Conservation (phyloP, 371 early-diverging fungal genomes). For the Vairimorpha necatrix region DNA sequence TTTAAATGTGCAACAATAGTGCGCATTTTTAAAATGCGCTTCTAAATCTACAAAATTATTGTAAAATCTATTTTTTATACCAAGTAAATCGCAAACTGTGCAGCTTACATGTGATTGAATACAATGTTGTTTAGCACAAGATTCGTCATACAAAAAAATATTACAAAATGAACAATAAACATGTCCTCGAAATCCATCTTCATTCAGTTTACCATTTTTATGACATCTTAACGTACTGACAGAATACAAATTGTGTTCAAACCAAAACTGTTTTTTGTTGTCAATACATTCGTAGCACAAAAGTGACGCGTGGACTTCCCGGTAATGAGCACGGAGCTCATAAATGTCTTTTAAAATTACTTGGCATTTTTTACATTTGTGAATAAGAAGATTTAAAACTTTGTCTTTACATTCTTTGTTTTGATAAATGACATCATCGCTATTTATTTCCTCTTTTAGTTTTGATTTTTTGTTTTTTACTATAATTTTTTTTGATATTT, state of each 20-base stretch:
- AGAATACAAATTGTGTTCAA: constrained; percentile 53
- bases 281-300: constrained; percentile 59
- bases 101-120: constrained; percentile 58
- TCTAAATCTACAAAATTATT: constrained; percentile 59
- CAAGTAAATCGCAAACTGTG: constrained; percentile 58
- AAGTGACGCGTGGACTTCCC: constrained; percentile 39
- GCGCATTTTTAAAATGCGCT: constrained; percentile 57
- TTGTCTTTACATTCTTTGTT: constrained; percentile 31
- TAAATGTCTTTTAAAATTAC: constrained; percentile 32
- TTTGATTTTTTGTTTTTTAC: constrained; percentile 2
- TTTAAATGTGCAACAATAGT: constrained; percentile 58
- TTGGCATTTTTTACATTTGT: constrained; percentile 54
- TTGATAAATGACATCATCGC: constrained; percentile 5
- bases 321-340: constrained; percentile 53
- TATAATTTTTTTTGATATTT: background rate
- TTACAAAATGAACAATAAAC: constrained; percentile 60
- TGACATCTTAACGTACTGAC: constrained; percentile 44
- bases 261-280: constrained; percentile 55
- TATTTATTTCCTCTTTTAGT: background rate
- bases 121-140: constrained; percentile 55
- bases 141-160: constrained; percentile 55
- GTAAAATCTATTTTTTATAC: constrained; percentile 58
- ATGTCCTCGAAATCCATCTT: constrained; percentile 58
- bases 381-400: constrained; percentile 35
- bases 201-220: constrained; percentile 48